Conservation (phyloP, 139 green algal species). For the Dunaliella primolecta region DNA sequence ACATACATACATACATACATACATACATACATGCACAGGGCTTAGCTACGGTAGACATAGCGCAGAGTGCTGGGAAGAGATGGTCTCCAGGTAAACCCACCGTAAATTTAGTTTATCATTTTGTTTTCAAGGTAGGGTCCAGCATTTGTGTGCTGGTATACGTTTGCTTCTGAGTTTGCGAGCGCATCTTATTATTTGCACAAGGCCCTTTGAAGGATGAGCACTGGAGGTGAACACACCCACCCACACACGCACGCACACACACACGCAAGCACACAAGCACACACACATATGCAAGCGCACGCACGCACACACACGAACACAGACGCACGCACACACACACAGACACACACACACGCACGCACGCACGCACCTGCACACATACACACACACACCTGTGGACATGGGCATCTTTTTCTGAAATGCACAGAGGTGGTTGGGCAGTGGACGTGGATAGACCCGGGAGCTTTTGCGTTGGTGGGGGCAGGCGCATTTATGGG, state of each 20-base stretch:
- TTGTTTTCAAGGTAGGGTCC: too few relatives aligned
- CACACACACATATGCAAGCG: too few relatives aligned
- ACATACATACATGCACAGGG: constrained; percentile 18
- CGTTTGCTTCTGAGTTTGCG: too few relatives aligned
- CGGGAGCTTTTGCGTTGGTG: constrained; percentile 84
- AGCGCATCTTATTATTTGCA: too few relatives aligned
- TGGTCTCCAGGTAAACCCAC: constrained; percentile 17
- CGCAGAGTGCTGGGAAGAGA: constrained; percentile 26
- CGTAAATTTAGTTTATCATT: background rate
- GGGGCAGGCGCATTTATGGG: constrained; percentile 88
- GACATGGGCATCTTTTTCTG: too few relatives aligned
- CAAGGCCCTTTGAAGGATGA: too few relatives aligned
- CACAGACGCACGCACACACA: too few relatives aligned
- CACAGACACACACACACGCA: background rate
- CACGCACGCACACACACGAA: too few relatives aligned
- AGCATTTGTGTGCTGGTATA: background rate
- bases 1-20: background rate
- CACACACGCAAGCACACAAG: too few relatives aligned
- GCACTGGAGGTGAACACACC: too few relatives aligned
- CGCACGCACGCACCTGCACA: background rate
- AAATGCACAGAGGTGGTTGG: constrained; percentile 25
- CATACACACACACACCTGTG: background rate
- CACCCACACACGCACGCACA: too few relatives aligned
- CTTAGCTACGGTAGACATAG: constrained; percentile 54
- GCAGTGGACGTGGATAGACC: constrained; percentile 83